Conservation (phyloP, 2,329 filamentous ascomycete genomes). For the Massarina eburnea region DNA sequence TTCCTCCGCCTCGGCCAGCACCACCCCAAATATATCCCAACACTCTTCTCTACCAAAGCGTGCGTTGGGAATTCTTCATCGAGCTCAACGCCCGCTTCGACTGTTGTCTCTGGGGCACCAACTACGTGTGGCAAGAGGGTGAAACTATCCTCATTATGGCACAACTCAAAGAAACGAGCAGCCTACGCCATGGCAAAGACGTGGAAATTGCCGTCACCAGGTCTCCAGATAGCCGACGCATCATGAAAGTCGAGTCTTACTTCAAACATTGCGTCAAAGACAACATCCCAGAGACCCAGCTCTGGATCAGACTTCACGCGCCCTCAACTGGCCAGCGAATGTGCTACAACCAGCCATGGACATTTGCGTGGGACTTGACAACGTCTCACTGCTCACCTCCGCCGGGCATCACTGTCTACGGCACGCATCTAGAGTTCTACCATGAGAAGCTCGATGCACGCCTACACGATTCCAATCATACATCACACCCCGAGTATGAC, state of each 20-base stretch:
- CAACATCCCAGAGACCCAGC: neutral
- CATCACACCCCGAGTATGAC: neutral
- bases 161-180: neutral
- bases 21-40: neutral
- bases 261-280: conserved; percentile 1
- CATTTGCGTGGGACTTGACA: neutral
- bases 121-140: neutral
- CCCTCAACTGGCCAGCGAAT: neutral
- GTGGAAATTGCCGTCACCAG: neutral
- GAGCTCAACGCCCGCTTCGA: neutral
- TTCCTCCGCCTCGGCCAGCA: neutral
- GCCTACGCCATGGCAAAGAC: neutral
- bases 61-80: neutral
- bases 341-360: neutral
- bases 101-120: neutral
- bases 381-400: neutral
- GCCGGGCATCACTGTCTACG: neutral
- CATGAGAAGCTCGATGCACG: neutral
- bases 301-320: neutral
- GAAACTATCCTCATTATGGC: neutral
- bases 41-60: neutral
- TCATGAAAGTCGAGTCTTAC: conserved; percentile 1
- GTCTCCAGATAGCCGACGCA: neutral
- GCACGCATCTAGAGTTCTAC: neutral
- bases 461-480: neutral